Percentiles rank a stretch among this genome's conserved stretches.
Conservation (phyloP, 2,329 filamentous ascomycete genomes). For the Cyclaneusma minus region DNA sequence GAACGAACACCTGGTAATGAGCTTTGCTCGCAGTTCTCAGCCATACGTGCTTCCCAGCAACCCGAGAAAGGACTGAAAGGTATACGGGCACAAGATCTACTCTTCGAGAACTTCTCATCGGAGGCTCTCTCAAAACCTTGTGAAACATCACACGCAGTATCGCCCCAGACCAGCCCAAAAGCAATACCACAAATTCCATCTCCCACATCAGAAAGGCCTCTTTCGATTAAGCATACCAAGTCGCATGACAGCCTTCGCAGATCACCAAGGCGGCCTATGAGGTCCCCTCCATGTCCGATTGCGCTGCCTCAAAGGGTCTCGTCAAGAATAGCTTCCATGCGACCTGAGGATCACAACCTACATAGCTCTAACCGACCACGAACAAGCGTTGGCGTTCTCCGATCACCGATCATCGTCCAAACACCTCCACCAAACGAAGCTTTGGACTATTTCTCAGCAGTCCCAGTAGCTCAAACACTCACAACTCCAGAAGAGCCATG, state of each 20-base stretch:
- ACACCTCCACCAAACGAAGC: constrained; percentile 6
- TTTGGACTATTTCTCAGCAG: constrained; percentile 10
- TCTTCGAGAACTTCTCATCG: constrained; percentile 33
- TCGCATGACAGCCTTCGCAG: constrained; percentile 20
- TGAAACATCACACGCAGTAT: no score
- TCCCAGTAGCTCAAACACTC: no score
- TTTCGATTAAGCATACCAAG: constrained; percentile 21
- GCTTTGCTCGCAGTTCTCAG: constrained; percentile 27
- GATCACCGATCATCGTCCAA: constrained; percentile 25
- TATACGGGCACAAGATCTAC: constrained; percentile 24
- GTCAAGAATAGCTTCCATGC: constrained; percentile 31
- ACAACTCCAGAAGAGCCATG: no score
- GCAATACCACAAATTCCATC: no score
- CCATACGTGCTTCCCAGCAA: constrained; percentile 22
- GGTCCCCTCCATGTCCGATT: constrained; percentile 27
- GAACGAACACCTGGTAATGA: constrained; percentile 25
- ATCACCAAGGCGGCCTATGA: constrained; percentile 32
- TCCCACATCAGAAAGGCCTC: no score
- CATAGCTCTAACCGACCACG: constrained; percentile 28
- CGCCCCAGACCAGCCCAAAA: background rate
- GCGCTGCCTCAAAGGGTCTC: constrained; percentile 37
- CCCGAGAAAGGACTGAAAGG: constrained; percentile 22
- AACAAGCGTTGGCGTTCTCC: constrained; percentile 29
- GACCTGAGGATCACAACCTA: no score
- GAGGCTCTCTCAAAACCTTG: constrained; percentile 25